Conservation (phyloP, 2,329 filamentous ascomycete species). For the Aspergillus japonicus region DNA sequence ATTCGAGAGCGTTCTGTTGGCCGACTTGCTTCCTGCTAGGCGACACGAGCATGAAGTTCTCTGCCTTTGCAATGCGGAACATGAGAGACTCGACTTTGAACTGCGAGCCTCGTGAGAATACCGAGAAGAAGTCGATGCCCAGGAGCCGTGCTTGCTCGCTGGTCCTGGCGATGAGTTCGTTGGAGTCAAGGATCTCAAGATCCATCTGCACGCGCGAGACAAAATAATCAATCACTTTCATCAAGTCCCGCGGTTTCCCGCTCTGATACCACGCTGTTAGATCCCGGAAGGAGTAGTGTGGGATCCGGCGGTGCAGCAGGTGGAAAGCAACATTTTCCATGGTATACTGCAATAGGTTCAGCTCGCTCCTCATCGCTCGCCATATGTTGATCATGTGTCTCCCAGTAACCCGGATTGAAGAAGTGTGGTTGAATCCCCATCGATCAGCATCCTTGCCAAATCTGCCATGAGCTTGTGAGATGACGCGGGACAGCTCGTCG, state of each 20-base stretch:
- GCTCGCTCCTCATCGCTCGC: conserved; percentile 90
- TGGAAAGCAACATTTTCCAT: conserved; percentile 97
- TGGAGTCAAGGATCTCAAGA: conserved; percentile 85
- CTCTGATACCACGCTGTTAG: conserved; percentile 81
- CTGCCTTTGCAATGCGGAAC: conserved; percentile 97
- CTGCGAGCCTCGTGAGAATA: conserved; percentile 91
- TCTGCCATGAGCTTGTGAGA: conserved; percentile 74
- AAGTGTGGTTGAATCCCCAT: conserved; percentile 94
- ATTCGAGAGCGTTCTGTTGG: conserved; percentile 90
- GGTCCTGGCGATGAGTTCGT: conserved; percentile 82
- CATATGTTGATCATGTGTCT: conserved; percentile 97
- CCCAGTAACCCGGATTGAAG: conserved; percentile 87
- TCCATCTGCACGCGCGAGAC: conserved; percentile 73
- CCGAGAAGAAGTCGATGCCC: conserved; percentile 94
- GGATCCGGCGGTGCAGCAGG: conserved; percentile 79
- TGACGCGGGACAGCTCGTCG: conserved; percentile 88
- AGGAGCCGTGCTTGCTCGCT: conserved; percentile 92
- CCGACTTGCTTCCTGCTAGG: conserved; percentile 91
- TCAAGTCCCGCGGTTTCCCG: conserved; percentile 65
- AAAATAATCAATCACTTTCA: conserved; percentile 77
- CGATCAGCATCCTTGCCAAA: conserved; percentile 83
- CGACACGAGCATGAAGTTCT: conserved; percentile 87
- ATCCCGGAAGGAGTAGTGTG: conserved; percentile 77
- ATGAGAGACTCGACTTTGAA: conserved; percentile 99
- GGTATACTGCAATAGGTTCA: conserved; percentile 89